phyloP scores from a whole-genome alignment of 1,139 yeast genomes.

The Hanseniaspora gamundiae region DNA sequence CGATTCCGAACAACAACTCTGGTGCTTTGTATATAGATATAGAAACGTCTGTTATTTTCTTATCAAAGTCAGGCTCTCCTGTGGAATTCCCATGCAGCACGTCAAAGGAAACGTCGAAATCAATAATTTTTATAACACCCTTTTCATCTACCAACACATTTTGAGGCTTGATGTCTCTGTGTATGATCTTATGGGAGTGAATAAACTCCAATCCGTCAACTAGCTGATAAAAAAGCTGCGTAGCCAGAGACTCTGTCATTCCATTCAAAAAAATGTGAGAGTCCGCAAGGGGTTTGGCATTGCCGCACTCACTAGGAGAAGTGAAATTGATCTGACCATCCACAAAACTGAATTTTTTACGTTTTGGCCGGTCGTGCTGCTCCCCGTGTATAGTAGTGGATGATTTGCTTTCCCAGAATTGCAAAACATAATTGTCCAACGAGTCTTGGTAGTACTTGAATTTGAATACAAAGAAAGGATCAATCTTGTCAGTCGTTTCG shows the following conservation, averaged over 20 bases:
- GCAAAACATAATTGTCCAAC: slow-evolving; percentile 12
- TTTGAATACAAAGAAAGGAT: background rate
- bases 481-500: slow-evolving; percentile 1
- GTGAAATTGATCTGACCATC: background rate
- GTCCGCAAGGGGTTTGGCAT: background rate
- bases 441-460: slow-evolving; percentile 3
- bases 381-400: background rate
- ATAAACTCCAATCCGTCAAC: slow-evolving; percentile 38
- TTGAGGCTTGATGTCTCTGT: slow-evolving; percentile 77
- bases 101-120: slow-evolving; percentile 66
- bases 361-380: background rate
- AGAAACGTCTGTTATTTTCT: slow-evolving; percentile 58
- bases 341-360: background rate
- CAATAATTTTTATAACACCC: slow-evolving; percentile 41
- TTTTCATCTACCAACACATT: slow-evolving; percentile 43
- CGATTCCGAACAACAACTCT: slow-evolving; percentile 63
- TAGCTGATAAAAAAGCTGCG: slow-evolving; percentile 31
- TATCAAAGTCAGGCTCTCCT: slow-evolving; percentile 32
- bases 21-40: slow-evolving; percentile 78
- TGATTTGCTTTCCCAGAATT: slow-evolving; percentile 20
- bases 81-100: slow-evolving; percentile 20
- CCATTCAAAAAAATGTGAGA: slow-evolving; percentile 3
- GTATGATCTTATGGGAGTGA: slow-evolving; percentile 57
- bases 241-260: slow-evolving; percentile 13
- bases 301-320: background rate